Evolutionary conservation across 2,329 filamentous ascomycete species (phyloP).

Genomic region (Microsporum ferrugineum): DNA sequence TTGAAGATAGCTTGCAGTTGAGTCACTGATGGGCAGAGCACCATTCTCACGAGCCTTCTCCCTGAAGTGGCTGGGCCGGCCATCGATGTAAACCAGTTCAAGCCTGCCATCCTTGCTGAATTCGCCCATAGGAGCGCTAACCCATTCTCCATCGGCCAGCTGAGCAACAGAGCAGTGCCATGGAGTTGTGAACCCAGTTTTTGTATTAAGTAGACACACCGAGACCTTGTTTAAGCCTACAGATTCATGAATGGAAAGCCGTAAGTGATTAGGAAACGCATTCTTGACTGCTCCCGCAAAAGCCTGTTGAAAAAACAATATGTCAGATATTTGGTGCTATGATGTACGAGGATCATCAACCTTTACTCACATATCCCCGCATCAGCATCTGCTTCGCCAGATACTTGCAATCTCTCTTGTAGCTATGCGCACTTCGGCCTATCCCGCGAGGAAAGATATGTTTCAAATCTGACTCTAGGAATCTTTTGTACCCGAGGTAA

Average conservation of each 20-base stretch:
- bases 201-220: conserved; percentile 1
- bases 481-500: conserved; percentile 4
- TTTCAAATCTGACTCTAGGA: conserved; percentile 5
- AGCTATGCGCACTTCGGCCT: conserved; percentile 1
- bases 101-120: background rate
- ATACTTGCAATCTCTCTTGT: conserved; percentile 6
- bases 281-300: conserved; percentile 4
- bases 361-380: background rate
- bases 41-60: conserved; percentile 3
- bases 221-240: background rate
- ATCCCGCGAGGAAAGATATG: conserved; percentile 3
- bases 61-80: conserved; percentile 3
- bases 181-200: conserved; percentile 4
- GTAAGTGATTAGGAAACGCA: background rate
- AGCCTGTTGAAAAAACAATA: background rate
- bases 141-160: conserved; percentile 2
- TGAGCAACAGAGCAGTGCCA: conserved; percentile 4
- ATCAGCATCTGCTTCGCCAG: conserved; percentile 3
- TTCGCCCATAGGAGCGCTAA: conserved; percentile 3
- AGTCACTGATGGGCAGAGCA: background rate
- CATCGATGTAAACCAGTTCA: conserved; percentile 5
- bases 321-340: background rate
- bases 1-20: background rate
- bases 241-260: conserved; percentile 4
- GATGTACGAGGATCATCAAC: background rate